Conservation (phyloP, 257 asterid species). For the Anisodus tanguticus region DNA sequence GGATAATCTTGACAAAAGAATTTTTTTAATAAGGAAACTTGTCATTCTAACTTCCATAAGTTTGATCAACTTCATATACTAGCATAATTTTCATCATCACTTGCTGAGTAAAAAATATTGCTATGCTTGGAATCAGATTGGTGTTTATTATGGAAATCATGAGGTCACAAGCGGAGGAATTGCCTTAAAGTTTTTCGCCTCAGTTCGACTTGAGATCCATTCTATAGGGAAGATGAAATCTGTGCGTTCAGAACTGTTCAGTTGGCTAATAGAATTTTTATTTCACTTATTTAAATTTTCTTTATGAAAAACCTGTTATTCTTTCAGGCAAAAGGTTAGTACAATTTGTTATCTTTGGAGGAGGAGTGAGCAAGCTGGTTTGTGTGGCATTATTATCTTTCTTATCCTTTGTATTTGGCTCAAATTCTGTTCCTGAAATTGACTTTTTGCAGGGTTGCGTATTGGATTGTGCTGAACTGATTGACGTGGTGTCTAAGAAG, state of each 20-base stretch:
- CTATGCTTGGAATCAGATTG: constrained; percentile 65
- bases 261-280: constrained; percentile 12
- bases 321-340: constrained; percentile 64
- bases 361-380: constrained; percentile 96
- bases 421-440: constrained; percentile 31
- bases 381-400: constrained; percentile 32
- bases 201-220: constrained; percentile 98
- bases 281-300: constrained; percentile 19
- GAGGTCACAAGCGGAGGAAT: constrained; percentile 99
- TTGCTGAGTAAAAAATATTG: constrained; percentile 17
- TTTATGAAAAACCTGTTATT: constrained; percentile 29
- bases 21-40: not conserved
- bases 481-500: constrained; percentile 74
- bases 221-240: constrained; percentile 95
- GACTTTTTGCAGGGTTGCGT: constrained; percentile 72
- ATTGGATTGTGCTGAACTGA: constrained; percentile 92
- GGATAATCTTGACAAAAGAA: not conserved
- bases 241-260: constrained; percentile 54
- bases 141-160: constrained; percentile 96
- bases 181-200: constrained; percentile 96
- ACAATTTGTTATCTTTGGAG: constrained; percentile 62
- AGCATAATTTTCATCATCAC: constrained; percentile 30
- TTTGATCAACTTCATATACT: not conserved
- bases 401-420: constrained; percentile 26
- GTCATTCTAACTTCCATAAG: not conserved